Percentiles rank a stretch among this genome's conserved stretches.
Evolutionary conservation across 345 rosid genomes (phyloP).

Genomic region (Noccaea caerulescens): DNA sequence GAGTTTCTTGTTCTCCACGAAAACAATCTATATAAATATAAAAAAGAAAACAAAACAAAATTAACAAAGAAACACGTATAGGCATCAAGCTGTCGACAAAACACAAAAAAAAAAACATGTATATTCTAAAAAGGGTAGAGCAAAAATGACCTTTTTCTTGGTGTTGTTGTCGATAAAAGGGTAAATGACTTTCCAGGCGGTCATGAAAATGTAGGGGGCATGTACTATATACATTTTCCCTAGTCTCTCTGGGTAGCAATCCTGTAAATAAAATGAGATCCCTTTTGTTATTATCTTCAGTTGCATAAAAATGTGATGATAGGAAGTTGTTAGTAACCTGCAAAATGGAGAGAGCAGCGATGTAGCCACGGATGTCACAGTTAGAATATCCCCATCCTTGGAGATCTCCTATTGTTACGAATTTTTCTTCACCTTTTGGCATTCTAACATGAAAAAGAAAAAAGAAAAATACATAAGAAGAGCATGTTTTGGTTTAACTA

Average conservation of each 20-base stretch:
- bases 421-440: constrained; percentile 82
- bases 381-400: constrained; percentile 87
- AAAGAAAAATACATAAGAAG: neutral
- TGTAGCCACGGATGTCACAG: constrained; percentile 74
- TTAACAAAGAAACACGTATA: neutral
- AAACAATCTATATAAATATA: constrained; percentile 65
- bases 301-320: neutral
- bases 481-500: neutral
- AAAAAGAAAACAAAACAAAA: neutral
- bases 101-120: neutral
- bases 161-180: constrained; percentile 85
- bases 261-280: constrained; percentile 41
- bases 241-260: constrained; percentile 86
- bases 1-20: constrained; percentile 78
- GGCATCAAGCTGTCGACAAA: too few species aligned
- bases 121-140: neutral
- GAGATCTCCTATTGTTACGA: constrained; percentile 68
- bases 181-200: constrained; percentile 83
- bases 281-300: too few species aligned
- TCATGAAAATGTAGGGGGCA: constrained; percentile 80
- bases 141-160: constrained; percentile 68
- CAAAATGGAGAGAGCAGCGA: constrained; percentile 69
- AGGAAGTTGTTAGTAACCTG: constrained; percentile 54
- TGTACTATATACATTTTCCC: constrained; percentile 73
- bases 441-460: constrained; percentile 43